These are phyloP conservation scores for Dinochytrium kinnereticum DNA, from an alignment of 371 early-diverging fungal species.

Conservation along the genomic window DNA sequence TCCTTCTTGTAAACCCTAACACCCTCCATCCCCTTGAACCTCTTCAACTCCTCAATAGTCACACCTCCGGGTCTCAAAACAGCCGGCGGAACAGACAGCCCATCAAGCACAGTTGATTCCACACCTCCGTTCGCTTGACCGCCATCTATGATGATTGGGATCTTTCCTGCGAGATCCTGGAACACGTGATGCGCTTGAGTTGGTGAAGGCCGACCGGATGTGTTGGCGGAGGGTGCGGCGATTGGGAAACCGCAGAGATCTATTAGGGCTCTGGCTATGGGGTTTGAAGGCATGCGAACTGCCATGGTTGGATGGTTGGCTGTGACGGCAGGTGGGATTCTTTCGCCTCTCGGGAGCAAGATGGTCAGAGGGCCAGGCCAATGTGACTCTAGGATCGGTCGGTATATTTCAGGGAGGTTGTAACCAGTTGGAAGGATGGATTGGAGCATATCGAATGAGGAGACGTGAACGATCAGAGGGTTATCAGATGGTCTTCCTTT, in stretches of 20 bases:
- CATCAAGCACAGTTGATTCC: conserved; percentile 97
- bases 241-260: conserved; percentile 87
- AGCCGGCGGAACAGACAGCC: conserved; percentile 70
- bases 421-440: conserved; percentile 32
- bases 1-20: conserved; percentile 81
- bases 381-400: conserved; percentile 65
- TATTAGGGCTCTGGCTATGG: conserved; percentile 91
- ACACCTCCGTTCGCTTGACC: conserved; percentile 93
- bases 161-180: conserved; percentile 83
- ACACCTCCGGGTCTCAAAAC: conserved; percentile 99
- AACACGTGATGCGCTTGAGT: conserved; percentile 92
- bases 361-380: conserved; percentile 99
- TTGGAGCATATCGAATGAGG: conserved; percentile 86
- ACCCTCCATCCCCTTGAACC: conserved; percentile 55
- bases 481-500: conserved; percentile 98
- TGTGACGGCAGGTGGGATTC: conserved; percentile 80
- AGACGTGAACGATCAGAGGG: conserved; percentile 98
- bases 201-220: conserved; percentile 96
- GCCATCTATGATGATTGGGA: conserved; percentile 92
- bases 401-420: conserved; percentile 68
- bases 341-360: conserved; percentile 76
- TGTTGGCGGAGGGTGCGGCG: conserved; percentile 99
- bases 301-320: conserved; percentile 93
- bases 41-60: conserved; percentile 76
- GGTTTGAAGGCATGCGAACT: conserved; percentile 94